Percentiles rank a stretch among this genome's conserved stretches.
These are phyloP conservation scores for Monosporozyma aerobia DNA, from an alignment of 805 yeast species.

Conservation along the genomic window DNA sequence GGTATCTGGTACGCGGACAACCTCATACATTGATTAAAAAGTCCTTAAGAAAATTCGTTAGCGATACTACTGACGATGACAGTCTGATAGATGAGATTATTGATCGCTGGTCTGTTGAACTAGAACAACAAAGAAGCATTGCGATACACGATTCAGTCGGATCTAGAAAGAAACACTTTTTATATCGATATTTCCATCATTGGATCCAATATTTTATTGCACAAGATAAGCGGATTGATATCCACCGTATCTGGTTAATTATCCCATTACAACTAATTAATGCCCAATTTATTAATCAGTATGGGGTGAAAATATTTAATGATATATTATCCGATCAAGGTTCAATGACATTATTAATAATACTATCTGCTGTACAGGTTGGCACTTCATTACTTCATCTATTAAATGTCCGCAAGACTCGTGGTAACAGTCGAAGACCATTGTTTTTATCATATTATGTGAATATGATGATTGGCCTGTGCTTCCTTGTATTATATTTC, in stretches of 20 bases:
- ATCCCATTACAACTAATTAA: constrained; percentile 1
- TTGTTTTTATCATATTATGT: neutral
- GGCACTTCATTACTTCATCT: neutral
- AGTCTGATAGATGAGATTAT: neutral
- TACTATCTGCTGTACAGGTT: neutral
- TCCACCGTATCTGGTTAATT: neutral
- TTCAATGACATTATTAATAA: neutral
- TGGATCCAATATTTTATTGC: neutral
- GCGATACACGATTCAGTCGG: neutral
- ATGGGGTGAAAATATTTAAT: neutral
- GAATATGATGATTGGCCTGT: neutral
- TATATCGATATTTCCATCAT: neutral
- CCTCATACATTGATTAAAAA: constrained; percentile 10
- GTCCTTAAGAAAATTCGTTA: neutral
- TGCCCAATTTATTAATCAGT: neutral
- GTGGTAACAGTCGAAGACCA: neutral
- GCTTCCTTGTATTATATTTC: neutral
- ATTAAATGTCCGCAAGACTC: neutral
- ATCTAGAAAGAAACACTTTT: neutral
- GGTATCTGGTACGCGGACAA: constrained; percentile 10
- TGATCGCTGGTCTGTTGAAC: neutral
- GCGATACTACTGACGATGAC: neutral
- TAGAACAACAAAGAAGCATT: neutral
- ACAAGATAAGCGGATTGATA: no score
- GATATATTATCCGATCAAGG: constrained; percentile 1